A percentile compares a stretch with the other conserved stretches of the same genome.
Evolutionary conservation across 495 filamentous ascomycete genomes (phyloP).

Genomic region (Saxophila tyrrhenica): DNA sequence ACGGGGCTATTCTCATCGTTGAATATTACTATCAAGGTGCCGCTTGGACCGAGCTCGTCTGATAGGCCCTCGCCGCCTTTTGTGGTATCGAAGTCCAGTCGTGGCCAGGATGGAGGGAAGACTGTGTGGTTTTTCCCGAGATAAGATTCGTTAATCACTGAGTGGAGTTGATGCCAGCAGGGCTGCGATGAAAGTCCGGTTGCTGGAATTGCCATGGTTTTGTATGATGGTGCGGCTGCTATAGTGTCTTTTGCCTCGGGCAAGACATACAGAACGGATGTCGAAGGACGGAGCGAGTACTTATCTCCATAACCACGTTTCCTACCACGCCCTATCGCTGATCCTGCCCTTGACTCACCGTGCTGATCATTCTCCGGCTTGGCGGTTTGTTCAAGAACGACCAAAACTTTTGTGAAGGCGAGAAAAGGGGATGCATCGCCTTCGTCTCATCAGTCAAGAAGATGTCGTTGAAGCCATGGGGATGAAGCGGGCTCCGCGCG

Average conservation of each 20-base stretch:
- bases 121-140: background rate
- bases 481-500: background rate
- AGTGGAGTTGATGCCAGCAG: conserved; percentile 4
- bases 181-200: background rate
- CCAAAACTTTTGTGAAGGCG: too few species aligned
- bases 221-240: background rate
- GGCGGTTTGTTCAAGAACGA: too few species aligned
- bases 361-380: too few species aligned
- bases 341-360: too few species aligned
- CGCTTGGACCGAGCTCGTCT: background rate
- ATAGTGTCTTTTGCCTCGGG: too few species aligned
- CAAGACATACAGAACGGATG: too few species aligned
- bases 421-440: too few species aligned
- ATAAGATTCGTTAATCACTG: background rate
- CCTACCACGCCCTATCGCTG: too few species aligned
- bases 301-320: too few species aligned
- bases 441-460: too few species aligned
- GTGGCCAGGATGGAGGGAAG: conserved; percentile 9
- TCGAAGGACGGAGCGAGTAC: too few species aligned
- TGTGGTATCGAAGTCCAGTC: conserved; percentile 1
- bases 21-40: conserved; percentile 1
- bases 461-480: background rate
- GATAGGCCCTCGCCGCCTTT: conserved; percentile 4
- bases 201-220: background rate
- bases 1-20: background rate